Evolutionary conservation across 1,284 basidiomycete species (phyloP).

Genomic region (Moesziomyces sp.): DNA sequence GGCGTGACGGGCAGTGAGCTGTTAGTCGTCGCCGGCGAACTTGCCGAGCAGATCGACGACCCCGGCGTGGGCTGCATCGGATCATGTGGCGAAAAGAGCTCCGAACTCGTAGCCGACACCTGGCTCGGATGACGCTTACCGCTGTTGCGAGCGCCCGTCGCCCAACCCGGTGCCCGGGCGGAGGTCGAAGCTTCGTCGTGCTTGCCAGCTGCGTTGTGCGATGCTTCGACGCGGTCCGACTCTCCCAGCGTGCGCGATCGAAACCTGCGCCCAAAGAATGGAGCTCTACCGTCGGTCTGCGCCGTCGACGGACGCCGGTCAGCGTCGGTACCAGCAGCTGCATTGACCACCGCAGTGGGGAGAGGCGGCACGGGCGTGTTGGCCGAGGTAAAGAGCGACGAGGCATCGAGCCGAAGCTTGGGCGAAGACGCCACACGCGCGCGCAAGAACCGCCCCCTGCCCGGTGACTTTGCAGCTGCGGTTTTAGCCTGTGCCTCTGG

Average conservation of each 20-base stretch:
- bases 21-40: constrained; percentile 27
- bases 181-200: not conserved
- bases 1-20: constrained; percentile 35
- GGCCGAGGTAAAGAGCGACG: constrained; percentile 6
- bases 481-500: not conserved
- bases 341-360: not conserved
- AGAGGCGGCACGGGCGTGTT: constrained; percentile 27
- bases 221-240: constrained; percentile 23
- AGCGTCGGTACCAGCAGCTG: not conserved
- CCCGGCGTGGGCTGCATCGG: constrained; percentile 31
- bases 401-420: constrained; percentile 32
- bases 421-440: constrained; percentile 41
- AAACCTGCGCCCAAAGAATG: constrained; percentile 44
- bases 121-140: constrained; percentile 23
- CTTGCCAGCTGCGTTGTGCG: constrained; percentile 10
- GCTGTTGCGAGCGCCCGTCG: too few species aligned
- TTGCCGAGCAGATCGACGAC: constrained; percentile 32
- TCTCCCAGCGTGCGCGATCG: constrained; percentile 51
- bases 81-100: constrained; percentile 13
- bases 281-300: constrained; percentile 32
- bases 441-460: constrained; percentile 21
- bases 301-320: constrained; percentile 38
- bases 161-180: too few species aligned
- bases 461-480: constrained; percentile 1
- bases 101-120: constrained; percentile 29